A percentile compares a stretch with the other conserved stretches of the same genome.
Evolutionary conservation across 73 alveolate species (phyloP).

Genomic region (Stentor roeselii): DNA sequence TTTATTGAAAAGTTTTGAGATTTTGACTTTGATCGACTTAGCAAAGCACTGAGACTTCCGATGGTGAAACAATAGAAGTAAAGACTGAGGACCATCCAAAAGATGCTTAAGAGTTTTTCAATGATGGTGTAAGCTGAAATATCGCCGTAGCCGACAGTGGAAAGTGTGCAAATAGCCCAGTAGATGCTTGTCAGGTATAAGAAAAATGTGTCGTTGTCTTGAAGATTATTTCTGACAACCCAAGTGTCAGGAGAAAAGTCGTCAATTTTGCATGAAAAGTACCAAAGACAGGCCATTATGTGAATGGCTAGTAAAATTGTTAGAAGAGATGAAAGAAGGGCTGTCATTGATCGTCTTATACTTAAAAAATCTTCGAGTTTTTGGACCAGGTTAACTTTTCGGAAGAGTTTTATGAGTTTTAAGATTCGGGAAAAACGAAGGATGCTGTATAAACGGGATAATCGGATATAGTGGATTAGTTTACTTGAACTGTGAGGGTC

Average conservation of each 20-base stretch:
- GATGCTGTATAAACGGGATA: no score
- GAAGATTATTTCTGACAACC: conserved; percentile 54
- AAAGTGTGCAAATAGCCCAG: conserved; percentile 79
- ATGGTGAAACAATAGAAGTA: conserved; percentile 69
- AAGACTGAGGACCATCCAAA: conserved; percentile 81
- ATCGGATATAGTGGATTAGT: no score
- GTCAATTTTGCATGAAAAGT: conserved; percentile 61
- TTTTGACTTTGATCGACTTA: conserved; percentile 62
- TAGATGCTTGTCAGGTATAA: conserved; percentile 52
- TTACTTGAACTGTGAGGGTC: no score
- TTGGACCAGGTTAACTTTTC: no score
- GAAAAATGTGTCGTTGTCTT: conserved; percentile 16
- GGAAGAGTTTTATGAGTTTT: no score
- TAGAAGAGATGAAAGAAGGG: no score
- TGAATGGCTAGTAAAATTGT: conserved; percentile 47
- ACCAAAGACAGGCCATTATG: conserved; percentile 83
- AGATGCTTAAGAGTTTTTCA: conserved; percentile 57
- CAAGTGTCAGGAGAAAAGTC: conserved; percentile 74
- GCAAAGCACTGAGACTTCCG: conserved; percentile 64
- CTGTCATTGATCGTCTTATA: no score
- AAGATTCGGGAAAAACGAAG: no score
- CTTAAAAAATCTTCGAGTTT: no score
- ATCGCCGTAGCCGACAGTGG: conserved; percentile 93
- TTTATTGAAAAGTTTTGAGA: conserved; percentile 30
- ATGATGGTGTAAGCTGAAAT: conserved; percentile 57